Evolutionary conservation across 495 filamentous ascomycete species (phyloP).

Genomic region (Polyplosphaeria fusca): DNA sequence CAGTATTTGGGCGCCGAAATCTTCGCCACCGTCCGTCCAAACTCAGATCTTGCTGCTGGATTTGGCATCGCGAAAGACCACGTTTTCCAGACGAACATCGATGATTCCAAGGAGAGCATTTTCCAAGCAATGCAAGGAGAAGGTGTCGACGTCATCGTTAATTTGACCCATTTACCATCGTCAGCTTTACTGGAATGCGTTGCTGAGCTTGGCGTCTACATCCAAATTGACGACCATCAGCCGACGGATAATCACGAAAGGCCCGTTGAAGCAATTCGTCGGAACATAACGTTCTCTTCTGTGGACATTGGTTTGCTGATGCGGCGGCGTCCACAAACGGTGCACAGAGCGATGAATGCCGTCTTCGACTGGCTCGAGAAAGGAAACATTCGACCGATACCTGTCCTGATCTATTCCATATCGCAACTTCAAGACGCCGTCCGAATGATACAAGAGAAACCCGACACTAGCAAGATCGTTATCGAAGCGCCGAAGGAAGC

Average conservation of each 20-base stretch:
- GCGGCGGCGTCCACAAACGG: neutral
- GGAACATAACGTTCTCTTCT: neutral
- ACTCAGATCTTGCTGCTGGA: neutral
- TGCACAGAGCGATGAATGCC: neutral
- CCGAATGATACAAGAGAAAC: neutral
- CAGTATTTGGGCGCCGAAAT: slow-evolving; percentile 10
- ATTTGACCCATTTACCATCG: no score
- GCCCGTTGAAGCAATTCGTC: slow-evolving; percentile 1
- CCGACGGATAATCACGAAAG: no score
- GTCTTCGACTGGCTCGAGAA: neutral
- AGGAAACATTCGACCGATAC: neutral
- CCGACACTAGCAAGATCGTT: neutral
- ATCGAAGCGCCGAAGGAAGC: neutral
- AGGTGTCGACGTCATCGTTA: slow-evolving; percentile 59
- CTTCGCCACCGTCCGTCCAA: slow-evolving; percentile 15
- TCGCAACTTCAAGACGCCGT: neutral
- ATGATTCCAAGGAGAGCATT: neutral
- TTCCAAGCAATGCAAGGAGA: slow-evolving; percentile 44
- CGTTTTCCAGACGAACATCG: neutral
- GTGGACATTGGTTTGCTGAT: neutral
- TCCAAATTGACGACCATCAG: no score
- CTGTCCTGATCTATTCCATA: neutral
- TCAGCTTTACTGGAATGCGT: slow-evolving; percentile 49
- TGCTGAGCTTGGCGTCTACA: slow-evolving; percentile 47
- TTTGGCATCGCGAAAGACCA: neutral